Evolutionary conservation across 106 monocot genomes (phyloP).

Genomic region (Acanthochlamys bracteata): DNA sequence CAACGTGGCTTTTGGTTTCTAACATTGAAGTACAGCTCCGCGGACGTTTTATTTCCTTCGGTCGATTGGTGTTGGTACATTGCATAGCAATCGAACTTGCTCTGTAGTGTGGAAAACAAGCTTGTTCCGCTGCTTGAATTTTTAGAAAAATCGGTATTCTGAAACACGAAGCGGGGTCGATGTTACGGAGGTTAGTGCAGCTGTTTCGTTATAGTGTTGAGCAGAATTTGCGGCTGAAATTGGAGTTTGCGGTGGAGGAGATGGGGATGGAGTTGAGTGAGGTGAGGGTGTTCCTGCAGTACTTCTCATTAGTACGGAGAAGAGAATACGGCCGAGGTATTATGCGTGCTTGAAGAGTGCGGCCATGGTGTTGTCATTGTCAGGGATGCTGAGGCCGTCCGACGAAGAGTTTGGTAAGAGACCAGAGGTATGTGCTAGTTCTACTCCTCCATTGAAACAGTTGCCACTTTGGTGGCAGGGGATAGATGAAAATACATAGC

Average conservation of each 20-base stretch:
- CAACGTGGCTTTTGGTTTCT: constrained; percentile 49
- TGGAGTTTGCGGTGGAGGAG: constrained; percentile 33
- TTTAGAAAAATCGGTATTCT: constrained; percentile 22
- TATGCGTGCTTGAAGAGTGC: constrained; percentile 34
- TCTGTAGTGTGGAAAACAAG: constrained; percentile 68
- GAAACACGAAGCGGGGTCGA: constrained; percentile 23
- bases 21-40: constrained; percentile 31
- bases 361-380: constrained; percentile 32
- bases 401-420: constrained; percentile 37
- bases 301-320: constrained; percentile 73
- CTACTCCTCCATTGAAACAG: constrained; percentile 43
- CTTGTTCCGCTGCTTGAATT: constrained; percentile 49
- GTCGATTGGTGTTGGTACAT: constrained; percentile 39
- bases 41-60: constrained; percentile 76
- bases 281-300: constrained; percentile 67
- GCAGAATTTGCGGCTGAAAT: constrained; percentile 61
- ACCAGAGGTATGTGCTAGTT: constrained; percentile 38
- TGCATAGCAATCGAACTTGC: constrained; percentile 27
- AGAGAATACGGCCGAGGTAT: constrained; percentile 60
- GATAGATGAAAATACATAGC: constrained; percentile 2
- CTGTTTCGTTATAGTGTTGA: constrained; percentile 69
- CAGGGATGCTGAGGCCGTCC: constrained; percentile 53
- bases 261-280: constrained; percentile 66
- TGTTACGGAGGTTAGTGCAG: constrained; percentile 69
- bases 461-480: constrained; percentile 52